phyloP scores from a whole-genome alignment of 208 protist species.

The Trypanosoma theileri region DNA sequence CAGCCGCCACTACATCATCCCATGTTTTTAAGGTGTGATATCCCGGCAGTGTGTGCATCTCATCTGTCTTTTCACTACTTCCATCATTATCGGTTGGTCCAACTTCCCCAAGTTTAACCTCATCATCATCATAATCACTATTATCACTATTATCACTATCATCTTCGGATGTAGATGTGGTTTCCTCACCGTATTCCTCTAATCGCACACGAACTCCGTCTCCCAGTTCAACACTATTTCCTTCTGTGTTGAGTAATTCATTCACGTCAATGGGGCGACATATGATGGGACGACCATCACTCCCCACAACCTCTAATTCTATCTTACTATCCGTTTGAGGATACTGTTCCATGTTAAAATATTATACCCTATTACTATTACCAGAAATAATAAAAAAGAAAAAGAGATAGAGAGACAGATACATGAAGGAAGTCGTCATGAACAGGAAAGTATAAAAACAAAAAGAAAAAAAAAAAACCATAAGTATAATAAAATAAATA shows the following conservation, averaged over 20 bases:
- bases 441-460: slow-evolving; percentile 15
- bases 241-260: slow-evolving; percentile 56
- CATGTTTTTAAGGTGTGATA: slow-evolving; percentile 11
- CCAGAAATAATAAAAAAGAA: neutral
- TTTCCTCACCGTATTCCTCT: slow-evolving; percentile 55
- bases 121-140: slow-evolving; percentile 6
- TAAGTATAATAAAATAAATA: slow-evolving; percentile 1
- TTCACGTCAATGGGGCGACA: slow-evolving; percentile 67
- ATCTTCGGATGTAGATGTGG: neutral
- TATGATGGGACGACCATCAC: slow-evolving; percentile 46
- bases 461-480: slow-evolving; percentile 7
- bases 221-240: slow-evolving; percentile 52
- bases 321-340: slow-evolving; percentile 31
- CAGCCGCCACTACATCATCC: neutral
- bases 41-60: slow-evolving; percentile 1
- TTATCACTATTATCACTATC: slow-evolving; percentile 5
- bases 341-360: slow-evolving; percentile 4
- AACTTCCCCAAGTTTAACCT: neutral
- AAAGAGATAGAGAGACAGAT: slow-evolving; percentile 3
- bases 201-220: slow-evolving; percentile 67
- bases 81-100: neutral
- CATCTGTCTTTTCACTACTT: neutral
- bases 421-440: no score
- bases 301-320: slow-evolving; percentile 68
- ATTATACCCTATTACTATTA: neutral